Evolutionary conservation across 176 grass and related monocot genomes (phyloP).

Genomic region (Hordeum vulgare): MorexV3_pseudomolecules_assembly NC_058518.1:479616089-479616588

Average conservation of each 20-base stretch:
- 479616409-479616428: not conserved
- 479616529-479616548: too few relatives aligned
- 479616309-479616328: not conserved
- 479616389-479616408: not conserved
- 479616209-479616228: constrained; percentile 32
- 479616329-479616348: not conserved
- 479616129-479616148: not conserved
- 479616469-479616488: too few relatives aligned
- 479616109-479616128: constrained; percentile 1
- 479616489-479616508: too few relatives aligned
- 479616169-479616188: not conserved
- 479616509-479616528: too few relatives aligned
- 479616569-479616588: too few relatives aligned
- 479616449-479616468: too few relatives aligned
- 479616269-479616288: not conserved
- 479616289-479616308: not conserved
- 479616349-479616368: not conserved
- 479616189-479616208: not conserved
- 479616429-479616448: too few relatives aligned
- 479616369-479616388: not conserved
- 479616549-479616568: too few relatives aligned
- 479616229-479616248: constrained; percentile 30
- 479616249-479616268: constrained; percentile 40
- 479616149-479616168: not conserved
- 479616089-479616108: not conserved